A percentile compares a stretch with the other conserved stretches of the same genome.
phyloP scores from a whole-genome alignment of 352 stramenopile genomes.

The Sclerospora graminicola region DNA sequence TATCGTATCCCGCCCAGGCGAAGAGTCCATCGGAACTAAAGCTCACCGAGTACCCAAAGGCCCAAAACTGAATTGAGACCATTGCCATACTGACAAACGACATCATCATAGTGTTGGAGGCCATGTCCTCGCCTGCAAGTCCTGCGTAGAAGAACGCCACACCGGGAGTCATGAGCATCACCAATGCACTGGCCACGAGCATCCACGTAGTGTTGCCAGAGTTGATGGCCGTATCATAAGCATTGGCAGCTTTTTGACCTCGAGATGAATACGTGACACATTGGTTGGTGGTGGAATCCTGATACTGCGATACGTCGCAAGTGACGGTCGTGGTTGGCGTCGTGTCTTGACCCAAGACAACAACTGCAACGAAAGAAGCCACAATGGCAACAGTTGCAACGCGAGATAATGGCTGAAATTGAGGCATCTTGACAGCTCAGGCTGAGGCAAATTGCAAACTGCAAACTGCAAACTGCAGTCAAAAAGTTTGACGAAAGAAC shows the following conservation, averaged over 20 bases:
- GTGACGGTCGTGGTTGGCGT: no score
- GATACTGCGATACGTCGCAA: constrained; percentile 28
- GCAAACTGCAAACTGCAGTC: no score
- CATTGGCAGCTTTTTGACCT: constrained; percentile 22
- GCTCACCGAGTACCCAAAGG: constrained; percentile 63
- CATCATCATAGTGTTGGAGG: constrained; percentile 79
- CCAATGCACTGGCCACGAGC: constrained; percentile 39
- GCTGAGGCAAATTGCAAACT: no score
- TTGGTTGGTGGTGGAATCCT: constrained; percentile 22
- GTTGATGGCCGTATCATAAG: constrained; percentile 26
- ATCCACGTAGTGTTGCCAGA: constrained; percentile 65
- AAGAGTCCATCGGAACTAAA: constrained; percentile 62
- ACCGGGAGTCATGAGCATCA: constrained; percentile 69
- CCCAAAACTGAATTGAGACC: constrained; percentile 76
- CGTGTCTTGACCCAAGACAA: no score
- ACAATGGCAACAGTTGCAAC: no score
- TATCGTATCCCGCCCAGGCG: constrained; percentile 46
- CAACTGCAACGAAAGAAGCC: no score
- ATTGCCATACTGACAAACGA: constrained; percentile 67
- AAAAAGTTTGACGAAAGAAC: no score
- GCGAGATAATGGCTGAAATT: no score
- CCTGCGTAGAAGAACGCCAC: constrained; percentile 77
- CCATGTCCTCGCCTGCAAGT: constrained; percentile 60
- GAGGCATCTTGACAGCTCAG: no score
- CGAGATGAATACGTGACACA: constrained; percentile 29